Evolutionary conservation across 2,329 filamentous ascomycete species (phyloP).

Genomic region (Cordyceps javanica): DNA sequence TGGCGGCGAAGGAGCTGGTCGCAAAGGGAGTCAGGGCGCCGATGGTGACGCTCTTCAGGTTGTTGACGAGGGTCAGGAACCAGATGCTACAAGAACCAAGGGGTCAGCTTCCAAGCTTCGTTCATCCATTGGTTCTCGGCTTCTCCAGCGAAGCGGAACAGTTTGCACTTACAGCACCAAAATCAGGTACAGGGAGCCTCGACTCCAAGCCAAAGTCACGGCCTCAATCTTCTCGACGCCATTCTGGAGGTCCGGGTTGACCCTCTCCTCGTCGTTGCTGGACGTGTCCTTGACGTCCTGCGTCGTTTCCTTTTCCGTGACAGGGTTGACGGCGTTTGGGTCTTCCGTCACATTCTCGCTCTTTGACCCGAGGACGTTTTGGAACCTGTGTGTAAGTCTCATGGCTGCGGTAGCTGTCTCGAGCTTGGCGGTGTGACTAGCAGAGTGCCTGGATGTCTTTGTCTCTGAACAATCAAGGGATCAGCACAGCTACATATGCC

Average conservation of each 20-base stretch:
- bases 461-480: not conserved
- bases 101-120: not conserved
- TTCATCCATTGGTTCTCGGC: no score
- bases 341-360: not conserved
- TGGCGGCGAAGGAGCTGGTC: not conserved
- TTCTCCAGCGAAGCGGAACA: no score
- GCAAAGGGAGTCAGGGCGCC: not conserved
- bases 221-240: slow-evolving; percentile 1
- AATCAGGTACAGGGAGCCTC: not conserved
- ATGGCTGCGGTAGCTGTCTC: not conserved
- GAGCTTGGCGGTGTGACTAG: not conserved
- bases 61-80: slow-evolving; percentile 4
- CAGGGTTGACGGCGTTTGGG: not conserved
- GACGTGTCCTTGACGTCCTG: not conserved
- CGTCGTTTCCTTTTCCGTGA: not conserved
- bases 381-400: not conserved
- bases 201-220: slow-evolving; percentile 1
- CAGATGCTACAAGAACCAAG: not conserved
- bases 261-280: not conserved
- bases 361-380: not conserved
- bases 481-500: not conserved
- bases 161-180: not conserved
- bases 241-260: not conserved
- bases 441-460: not conserved
- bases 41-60: slow-evolving; percentile 1